Evolutionary conservation across 805 yeast genomes (phyloP).

Genomic region (Candida maesae): DNA sequence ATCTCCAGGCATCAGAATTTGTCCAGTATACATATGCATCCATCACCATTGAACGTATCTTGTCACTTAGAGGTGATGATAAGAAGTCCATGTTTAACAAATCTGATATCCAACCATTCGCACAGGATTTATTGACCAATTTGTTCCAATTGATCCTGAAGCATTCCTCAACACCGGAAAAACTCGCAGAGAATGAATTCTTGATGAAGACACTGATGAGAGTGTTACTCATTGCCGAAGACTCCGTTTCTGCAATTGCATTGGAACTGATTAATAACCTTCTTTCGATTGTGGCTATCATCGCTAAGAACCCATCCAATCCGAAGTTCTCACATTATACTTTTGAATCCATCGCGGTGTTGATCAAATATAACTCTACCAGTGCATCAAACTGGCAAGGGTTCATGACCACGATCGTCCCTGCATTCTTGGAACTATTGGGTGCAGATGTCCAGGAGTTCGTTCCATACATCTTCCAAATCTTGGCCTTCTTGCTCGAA

Average conservation of each 20-base stretch:
- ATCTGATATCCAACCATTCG: slow-evolving; percentile 62
- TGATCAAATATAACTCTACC: slow-evolving; percentile 53
- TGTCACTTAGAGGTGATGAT: slow-evolving; percentile 65
- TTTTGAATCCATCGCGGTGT: slow-evolving; percentile 81
- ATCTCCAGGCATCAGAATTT: slow-evolving; percentile 60
- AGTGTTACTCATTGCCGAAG: slow-evolving; percentile 68
- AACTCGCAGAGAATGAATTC: slow-evolving; percentile 91
- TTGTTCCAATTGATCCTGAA: slow-evolving; percentile 64
- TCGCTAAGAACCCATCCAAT: slow-evolving; percentile 88
- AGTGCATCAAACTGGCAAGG: slow-evolving; percentile 30
- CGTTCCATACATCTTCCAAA: slow-evolving; percentile 87
- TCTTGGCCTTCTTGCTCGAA: slow-evolving; percentile 77
- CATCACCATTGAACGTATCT: slow-evolving; percentile 83
- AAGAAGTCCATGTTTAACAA: slow-evolving; percentile 64
- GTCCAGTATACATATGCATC: slow-evolving; percentile 94
- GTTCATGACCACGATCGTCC: slow-evolving; percentile 49
- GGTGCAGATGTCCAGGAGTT: slow-evolving; percentile 91
- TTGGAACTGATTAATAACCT: slow-evolving; percentile 57
- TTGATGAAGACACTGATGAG: slow-evolving; percentile 87
- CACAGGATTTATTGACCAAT: slow-evolving; percentile 57
- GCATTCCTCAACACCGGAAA: slow-evolving; percentile 70
- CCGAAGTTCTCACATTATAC: slow-evolving; percentile 89
- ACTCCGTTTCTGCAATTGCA: slow-evolving; percentile 46
- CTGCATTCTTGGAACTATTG: slow-evolving; percentile 61
- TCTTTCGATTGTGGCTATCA: slow-evolving; percentile 61